Evolutionary conservation across 2,329 filamentous ascomycete genomes (phyloP).

Genomic region (Arthrobotrys sphaeroides): DNA sequence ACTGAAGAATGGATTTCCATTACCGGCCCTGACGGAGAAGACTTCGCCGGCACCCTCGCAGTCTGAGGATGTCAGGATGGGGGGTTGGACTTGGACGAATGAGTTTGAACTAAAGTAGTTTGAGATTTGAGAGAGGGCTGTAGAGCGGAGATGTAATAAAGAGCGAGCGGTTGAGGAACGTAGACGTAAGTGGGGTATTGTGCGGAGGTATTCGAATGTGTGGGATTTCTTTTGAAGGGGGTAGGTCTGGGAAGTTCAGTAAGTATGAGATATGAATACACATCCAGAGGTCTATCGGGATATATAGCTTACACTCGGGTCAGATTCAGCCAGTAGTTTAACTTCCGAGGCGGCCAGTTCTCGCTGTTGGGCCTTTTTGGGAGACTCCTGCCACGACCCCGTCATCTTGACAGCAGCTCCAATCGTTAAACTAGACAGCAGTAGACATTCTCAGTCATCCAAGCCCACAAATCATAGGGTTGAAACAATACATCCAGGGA

Average conservation of each 20-base stretch:
- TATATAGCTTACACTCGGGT: conserved; percentile 72
- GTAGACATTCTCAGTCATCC: too few relatives aligned
- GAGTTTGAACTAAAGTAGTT: conserved; percentile 76
- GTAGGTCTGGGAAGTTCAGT: conserved; percentile 71
- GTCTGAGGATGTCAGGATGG: conserved; percentile 94
- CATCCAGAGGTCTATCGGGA: not conserved
- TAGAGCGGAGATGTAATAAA: conserved; percentile 82
- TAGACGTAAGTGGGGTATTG: conserved; percentile 84
- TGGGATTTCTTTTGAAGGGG: conserved; percentile 98
- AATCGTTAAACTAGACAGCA: conserved; percentile 74
- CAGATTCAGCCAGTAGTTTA: conserved; percentile 77
- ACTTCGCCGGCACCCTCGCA: conserved; percentile 97
- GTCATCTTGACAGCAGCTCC: conserved; percentile 81
- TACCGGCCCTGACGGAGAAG: conserved; percentile 67
- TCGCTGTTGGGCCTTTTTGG: conserved; percentile 75
- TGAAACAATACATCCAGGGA: not conserved
- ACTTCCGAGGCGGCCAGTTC: conserved; percentile 80
- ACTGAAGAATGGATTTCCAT: conserved; percentile 75
- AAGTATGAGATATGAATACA: not conserved
- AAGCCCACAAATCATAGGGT: too few relatives aligned
- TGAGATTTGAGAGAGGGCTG: conserved; percentile 76
- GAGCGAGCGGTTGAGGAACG: conserved; percentile 83
- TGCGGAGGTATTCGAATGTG: conserved; percentile 84
- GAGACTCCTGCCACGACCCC: conserved; percentile 79
- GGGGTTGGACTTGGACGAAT: conserved; percentile 87